Evolutionary conservation across 176 grass and related monocot species (phyloP), one percentile per base, ranked within the genome.

Genomic region (Coix lacrymajobi): DNA sequence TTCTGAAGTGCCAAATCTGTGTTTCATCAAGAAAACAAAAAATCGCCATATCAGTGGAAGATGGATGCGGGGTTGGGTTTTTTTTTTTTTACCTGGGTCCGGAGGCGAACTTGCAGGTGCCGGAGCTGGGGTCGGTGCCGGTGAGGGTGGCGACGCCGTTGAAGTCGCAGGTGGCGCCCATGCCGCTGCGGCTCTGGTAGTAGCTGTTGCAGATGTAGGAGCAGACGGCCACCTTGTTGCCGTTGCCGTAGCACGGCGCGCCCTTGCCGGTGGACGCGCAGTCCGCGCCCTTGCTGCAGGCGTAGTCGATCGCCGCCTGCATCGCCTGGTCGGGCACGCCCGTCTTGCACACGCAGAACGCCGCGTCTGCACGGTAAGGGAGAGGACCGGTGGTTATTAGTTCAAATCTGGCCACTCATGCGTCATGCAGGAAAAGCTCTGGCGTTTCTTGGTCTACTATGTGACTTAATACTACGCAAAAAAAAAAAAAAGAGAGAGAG

Each of bases 271-370:
- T 91, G 46, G 78, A 75, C 2, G 51, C 26, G 90, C 92, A 98
- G 79, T 98, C 96, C 24, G 96, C 96, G 14, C 96, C 92, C 28
- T 79, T 67, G 52, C 82, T 76, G 90, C 95, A 98, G 8, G 95
- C 95, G 86, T 98, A 98, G 84, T 98, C 95, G 70, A 98, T 81
- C 66, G 96, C 81, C 65, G 67, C 81, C 85, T 97, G 95, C 86
- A 97, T 61, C 69, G 57, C 61, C 64, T 54, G n/a, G 41, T 81
- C 69, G 2, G 33, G 1, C 71, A 54, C 32, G 79, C 81, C 88
- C 4, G 75, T 20, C 71, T 61, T 89, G 70, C 92, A 95, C 49
- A 98, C 86, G 72, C 96, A 98, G 90, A 91, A 98, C 56, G 85
- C 85, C 76, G 78, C 92, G 78, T 95, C 95, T 98, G 79, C 6